Evolutionary conservation across 225 moss, liverwort and hornwort species (phyloP).

Genomic region (Marchantia polymorpha): DNA sequence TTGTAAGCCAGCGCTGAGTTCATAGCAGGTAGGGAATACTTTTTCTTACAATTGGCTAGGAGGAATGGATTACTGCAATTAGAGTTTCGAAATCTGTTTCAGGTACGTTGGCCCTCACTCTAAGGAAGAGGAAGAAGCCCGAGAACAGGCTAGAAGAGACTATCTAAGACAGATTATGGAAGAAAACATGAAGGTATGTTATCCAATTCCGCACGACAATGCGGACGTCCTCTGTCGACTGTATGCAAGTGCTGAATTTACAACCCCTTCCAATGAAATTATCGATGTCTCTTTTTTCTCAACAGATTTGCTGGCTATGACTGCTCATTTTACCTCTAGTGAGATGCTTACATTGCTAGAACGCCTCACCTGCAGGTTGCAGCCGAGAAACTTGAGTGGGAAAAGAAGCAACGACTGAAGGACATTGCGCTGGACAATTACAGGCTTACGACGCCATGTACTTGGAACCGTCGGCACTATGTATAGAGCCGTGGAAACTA

Average conservation of each 20-base stretch:
- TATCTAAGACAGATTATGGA: conserved; percentile 37
- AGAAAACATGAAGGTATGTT: conserved; percentile 38
- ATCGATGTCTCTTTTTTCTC: too few relatives aligned
- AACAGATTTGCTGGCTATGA: too few relatives aligned
- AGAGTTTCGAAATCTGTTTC: neutral
- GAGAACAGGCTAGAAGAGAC: conserved; percentile 40
- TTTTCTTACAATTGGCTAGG: too few relatives aligned
- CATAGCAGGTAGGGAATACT: too few relatives aligned
- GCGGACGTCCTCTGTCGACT: too few relatives aligned
- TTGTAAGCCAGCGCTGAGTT: too few relatives aligned
- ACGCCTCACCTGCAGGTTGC: conserved; percentile 14
- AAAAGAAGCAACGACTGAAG: conserved; percentile 33
- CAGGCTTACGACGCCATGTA: conserved; percentile 33
- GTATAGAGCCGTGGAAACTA: conserved; percentile 12
- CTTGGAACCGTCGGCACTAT: conserved; percentile 46
- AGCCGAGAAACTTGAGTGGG: conserved; percentile 31
- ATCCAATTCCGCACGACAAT: neutral
- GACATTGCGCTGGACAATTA: conserved; percentile 38
- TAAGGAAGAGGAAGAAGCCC: conserved; percentile 31
- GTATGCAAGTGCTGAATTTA: too few relatives aligned
- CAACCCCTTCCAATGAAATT: too few relatives aligned
- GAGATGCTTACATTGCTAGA: too few relatives aligned
- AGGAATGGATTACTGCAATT: too few relatives aligned
- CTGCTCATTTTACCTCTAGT: too few relatives aligned
- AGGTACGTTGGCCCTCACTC: conserved; percentile 48